phyloP scores from a whole-genome alignment of 768 basidiomycete genomes.

The Suillus occidentalis region DNA sequence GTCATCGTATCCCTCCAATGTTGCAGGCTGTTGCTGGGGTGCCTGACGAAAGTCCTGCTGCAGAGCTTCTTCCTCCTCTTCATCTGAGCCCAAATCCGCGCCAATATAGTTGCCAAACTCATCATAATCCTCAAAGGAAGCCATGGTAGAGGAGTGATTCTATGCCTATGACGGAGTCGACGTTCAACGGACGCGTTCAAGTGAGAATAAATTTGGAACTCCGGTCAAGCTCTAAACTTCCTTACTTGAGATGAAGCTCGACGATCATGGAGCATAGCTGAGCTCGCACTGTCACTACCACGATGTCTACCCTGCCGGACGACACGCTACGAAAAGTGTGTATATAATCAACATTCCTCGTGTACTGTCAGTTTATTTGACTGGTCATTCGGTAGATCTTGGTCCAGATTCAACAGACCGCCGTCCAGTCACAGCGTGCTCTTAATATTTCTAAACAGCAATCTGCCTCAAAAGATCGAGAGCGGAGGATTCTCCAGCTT shows the following conservation, averaged over 20 bases:
- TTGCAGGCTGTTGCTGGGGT: constrained; percentile 41
- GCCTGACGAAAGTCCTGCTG: constrained; percentile 49
- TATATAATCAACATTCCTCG: constrained; percentile 1
- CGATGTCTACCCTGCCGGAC: constrained; percentile 66
- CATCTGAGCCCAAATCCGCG: constrained; percentile 90
- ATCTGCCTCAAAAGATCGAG: constrained; percentile 78
- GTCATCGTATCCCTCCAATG: constrained; percentile 85
- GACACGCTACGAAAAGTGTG: constrained; percentile 80
- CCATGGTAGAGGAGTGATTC: constrained; percentile 37
- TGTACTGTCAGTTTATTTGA: constrained; percentile 16
- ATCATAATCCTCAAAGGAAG: constrained; percentile 76
- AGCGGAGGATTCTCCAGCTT: constrained; percentile 85
- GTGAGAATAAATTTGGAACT: constrained; percentile 35
- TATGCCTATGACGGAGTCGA: constrained; percentile 5
- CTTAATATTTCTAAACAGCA: constrained; percentile 76
- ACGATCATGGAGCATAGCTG: background rate
- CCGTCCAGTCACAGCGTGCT: constrained; percentile 79
- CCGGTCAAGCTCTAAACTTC: constrained; percentile 18
- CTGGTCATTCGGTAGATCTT: constrained; percentile 62
- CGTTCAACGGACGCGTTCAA: constrained; percentile 23
- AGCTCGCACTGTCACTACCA: constrained; percentile 15
- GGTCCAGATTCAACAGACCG: constrained; percentile 90
- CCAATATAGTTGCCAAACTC: constrained; percentile 99
- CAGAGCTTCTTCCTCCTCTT: constrained; percentile 51
- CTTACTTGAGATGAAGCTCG: background rate